These are phyloP conservation scores for Castanea mollissima DNA, from an alignment of 306 rosid species.

Conservation along the genomic window DNA sequence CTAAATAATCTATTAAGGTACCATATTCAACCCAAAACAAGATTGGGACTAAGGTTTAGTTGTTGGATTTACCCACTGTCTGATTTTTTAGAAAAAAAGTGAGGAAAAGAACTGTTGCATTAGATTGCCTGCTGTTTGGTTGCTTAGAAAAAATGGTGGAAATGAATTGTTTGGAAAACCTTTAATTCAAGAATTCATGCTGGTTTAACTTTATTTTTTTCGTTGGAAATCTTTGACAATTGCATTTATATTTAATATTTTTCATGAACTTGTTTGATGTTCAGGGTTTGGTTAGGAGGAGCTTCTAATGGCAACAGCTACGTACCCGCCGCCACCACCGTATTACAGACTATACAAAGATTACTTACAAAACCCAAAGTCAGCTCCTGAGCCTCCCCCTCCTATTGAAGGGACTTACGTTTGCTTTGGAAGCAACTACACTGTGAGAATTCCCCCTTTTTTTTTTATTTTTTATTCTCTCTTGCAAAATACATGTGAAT, in stretches of 20 bases:
- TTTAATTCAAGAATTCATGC: too few species aligned
- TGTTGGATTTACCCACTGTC: too few species aligned
- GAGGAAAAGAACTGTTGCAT: too few species aligned
- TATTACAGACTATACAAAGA: constrained; percentile 85
- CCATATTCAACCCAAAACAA: too few species aligned
- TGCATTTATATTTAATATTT: background rate
- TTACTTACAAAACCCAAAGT: constrained; percentile 70
- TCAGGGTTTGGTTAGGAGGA: constrained; percentile 16
- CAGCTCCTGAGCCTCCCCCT: constrained; percentile 81
- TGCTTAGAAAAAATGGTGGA: too few species aligned
- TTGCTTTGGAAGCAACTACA: constrained; percentile 78
- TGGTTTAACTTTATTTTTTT: too few species aligned
- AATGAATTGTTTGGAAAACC: too few species aligned
- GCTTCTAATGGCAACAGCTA: constrained; percentile 71
- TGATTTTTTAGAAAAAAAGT: too few species aligned
- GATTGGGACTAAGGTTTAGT: too few species aligned
- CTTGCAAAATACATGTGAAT: background rate
- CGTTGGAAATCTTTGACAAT: background rate
- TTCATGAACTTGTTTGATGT: background rate
- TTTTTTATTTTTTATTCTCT: background rate
- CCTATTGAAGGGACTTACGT: constrained; percentile 79
- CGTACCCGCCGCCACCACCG: constrained; percentile 92
- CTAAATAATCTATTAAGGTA: too few species aligned
- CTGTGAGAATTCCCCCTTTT: constrained; percentile 35
- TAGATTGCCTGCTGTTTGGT: too few species aligned